Conservation (phyloP, 331 rosid genomes). For the Spiraea crenata region DNA sequence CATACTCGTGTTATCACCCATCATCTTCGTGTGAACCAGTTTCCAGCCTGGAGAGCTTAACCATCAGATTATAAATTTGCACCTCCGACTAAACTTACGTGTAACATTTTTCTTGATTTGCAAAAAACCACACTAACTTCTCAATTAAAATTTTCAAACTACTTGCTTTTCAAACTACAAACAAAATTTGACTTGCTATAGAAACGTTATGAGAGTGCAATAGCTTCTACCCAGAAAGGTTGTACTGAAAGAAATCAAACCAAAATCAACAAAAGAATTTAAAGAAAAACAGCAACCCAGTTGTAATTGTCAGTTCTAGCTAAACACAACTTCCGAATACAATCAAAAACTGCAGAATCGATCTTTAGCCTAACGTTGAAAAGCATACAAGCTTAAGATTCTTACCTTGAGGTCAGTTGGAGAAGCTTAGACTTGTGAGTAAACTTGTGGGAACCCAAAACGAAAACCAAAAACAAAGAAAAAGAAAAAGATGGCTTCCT, state of each 20-base stretch:
- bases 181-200: not conserved
- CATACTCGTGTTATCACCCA: conserved; percentile 40
- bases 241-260: not conserved
- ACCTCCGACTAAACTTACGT: not conserved
- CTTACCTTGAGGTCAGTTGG: conserved; percentile 1
- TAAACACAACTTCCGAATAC: not conserved
- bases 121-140: conserved; percentile 2
- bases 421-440: not conserved
- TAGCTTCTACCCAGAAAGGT: not conserved
- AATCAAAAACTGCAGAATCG: not conserved
- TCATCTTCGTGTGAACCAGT: conserved; percentile 5
- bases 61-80: conserved; percentile 21
- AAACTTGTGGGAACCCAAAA: not conserved
- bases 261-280: not conserved
- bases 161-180: conserved; percentile 4
- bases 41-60: conserved; percentile 16
- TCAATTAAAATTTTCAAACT: not conserved
- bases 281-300: not conserved
- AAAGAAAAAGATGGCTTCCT: not conserved
- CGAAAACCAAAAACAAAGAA: not conserved
- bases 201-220: not conserved
- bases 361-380: not conserved
- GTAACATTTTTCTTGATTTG: not conserved
- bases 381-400: not conserved
- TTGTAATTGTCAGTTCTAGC: not conserved